Evolutionary conservation across 2,329 filamentous ascomycete species (phyloP).

Genomic region (Drechslerella coelobrocha): DNA sequence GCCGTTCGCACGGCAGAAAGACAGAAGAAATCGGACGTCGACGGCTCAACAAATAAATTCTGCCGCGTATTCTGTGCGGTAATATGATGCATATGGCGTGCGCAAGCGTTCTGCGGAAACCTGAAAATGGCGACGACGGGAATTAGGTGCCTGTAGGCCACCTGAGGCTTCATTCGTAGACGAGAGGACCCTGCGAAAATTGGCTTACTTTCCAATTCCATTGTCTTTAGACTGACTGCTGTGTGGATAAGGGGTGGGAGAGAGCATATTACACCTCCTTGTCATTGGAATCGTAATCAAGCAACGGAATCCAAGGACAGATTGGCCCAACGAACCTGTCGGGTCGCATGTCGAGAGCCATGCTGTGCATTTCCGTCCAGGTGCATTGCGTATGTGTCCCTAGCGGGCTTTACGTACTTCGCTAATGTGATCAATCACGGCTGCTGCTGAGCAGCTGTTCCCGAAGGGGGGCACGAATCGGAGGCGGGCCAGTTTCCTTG

Average conservation of each 20-base stretch:
- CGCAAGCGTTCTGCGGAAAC: constrained; percentile 10
- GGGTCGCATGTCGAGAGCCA: constrained; percentile 25
- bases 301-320: not conserved
- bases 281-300: constrained; percentile 7
- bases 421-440: constrained; percentile 49
- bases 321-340: constrained; percentile 20
- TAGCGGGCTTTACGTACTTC: constrained; percentile 35
- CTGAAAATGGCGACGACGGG: constrained; percentile 8
- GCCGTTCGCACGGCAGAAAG: not conserved
- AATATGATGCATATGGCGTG: not conserved
- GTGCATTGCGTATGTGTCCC: constrained; percentile 50
- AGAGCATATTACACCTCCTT: constrained; percentile 17
- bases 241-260: not conserved
- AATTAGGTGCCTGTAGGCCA: constrained; percentile 29
- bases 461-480: constrained; percentile 14
- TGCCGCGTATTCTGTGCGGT: not conserved
- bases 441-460: constrained; percentile 7
- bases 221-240: too few relatives aligned
- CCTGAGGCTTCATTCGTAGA: constrained; percentile 23
- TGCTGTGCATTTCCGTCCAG: constrained; percentile 47
- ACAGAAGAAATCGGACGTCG: not conserved
- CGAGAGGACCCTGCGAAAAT: constrained; percentile 24
- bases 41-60: constrained; percentile 5
- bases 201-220: not conserved
- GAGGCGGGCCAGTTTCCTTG: constrained; percentile 27